Base-by-base conservation (phyloP, 805 yeast species). In the Kodamaea jinghongensis region DNA sequence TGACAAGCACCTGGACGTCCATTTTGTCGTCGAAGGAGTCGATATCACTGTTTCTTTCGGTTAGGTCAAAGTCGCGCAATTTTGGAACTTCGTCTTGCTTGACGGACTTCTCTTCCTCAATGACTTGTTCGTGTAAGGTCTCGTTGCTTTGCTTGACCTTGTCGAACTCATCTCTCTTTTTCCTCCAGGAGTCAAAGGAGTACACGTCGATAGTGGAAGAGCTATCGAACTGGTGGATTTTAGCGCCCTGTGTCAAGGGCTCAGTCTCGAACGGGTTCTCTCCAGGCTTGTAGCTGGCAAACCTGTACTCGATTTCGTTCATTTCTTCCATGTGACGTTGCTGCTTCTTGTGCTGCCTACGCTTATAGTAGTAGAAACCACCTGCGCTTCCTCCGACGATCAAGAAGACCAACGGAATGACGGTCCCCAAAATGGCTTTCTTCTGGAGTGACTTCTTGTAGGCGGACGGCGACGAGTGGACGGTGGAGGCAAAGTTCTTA, bases 1-100 rank as follows among this genome's bases (percentile, higher is more conserved):
- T 76, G 6, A 83, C 88, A 44, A 83, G 59, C 6, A 83, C 83
- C 56, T 83, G 90, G 2, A 81, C 90, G 46, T 83, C 89, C 47
- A 81, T 53, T 22, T 68, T 65, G 13, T 69, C 70, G 39, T 76
- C 71, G 10, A 71, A 60, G 14, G 70, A 68, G 31, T 23, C 23
- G 13, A 10, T 14, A 31, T 30, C 35, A 8, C 39, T 33, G n/a
- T 11, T 8, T 13, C 17, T 22, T 13, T 13, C 34, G 6, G 28
- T 14, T 33, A 29, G 26, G 20, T 28, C 29, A 28, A 31, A 11
- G 33, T 34, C 31, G 22, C 23, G 38, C 23, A 29, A 22, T 10
- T 26, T 28, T 9, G 25, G 23, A 25, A 35, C 31, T 1, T 30
- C 22, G 28, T 28, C 28, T 14, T 31, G 28, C 14, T 16, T 15